These are phyloP conservation scores for Backusella australiensis DNA, from an alignment of 192 early-diverging fungal genomes.

Conservation along the genomic window DNA sequence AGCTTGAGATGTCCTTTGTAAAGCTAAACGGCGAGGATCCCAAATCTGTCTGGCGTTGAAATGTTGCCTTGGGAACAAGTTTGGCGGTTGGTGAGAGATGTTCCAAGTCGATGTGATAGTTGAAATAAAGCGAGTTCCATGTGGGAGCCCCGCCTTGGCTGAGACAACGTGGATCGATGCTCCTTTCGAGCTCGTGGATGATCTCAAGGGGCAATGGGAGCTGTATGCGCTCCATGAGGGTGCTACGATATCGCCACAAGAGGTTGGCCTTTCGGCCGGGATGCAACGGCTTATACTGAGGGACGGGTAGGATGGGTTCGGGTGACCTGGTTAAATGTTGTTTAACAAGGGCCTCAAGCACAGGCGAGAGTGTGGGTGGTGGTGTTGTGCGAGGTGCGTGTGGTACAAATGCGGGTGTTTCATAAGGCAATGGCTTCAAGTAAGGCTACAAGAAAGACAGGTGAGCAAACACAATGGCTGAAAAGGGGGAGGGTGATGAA, in stretches of 20 bases:
- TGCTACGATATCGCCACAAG: slow-evolving; percentile 36
- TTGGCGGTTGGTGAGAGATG: not conserved
- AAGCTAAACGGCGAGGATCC: slow-evolving; percentile 7
- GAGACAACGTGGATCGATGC: not conserved
- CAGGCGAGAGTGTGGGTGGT: slow-evolving; percentile 22
- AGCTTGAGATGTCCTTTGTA: not conserved
- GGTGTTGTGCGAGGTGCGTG: slow-evolving; percentile 36
- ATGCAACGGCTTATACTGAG: slow-evolving; percentile 34
- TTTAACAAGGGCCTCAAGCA: not conserved
- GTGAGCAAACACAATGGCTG: too few relatives aligned
- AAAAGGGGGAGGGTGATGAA: too few relatives aligned
- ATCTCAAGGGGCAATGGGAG: slow-evolving; percentile 32
- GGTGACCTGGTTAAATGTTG: not conserved
- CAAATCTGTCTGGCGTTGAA: not conserved
- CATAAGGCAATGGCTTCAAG: not conserved
- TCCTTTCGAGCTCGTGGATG: slow-evolving; percentile 27
- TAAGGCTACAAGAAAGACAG: slow-evolving; percentile 4
- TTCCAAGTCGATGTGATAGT: not conserved
- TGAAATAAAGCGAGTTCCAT: slow-evolving; percentile 21
- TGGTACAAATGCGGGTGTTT: slow-evolving; percentile 24
- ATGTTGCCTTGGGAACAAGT: not conserved
- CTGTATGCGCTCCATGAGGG: not conserved
- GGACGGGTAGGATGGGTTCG: slow-evolving; percentile 26
- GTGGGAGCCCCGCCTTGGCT: not conserved
- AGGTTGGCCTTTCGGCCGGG: slow-evolving; percentile 32